phyloP scores from a whole-genome alignment of 129 eudicot genomes.

The Tagetes erecta region DNA sequence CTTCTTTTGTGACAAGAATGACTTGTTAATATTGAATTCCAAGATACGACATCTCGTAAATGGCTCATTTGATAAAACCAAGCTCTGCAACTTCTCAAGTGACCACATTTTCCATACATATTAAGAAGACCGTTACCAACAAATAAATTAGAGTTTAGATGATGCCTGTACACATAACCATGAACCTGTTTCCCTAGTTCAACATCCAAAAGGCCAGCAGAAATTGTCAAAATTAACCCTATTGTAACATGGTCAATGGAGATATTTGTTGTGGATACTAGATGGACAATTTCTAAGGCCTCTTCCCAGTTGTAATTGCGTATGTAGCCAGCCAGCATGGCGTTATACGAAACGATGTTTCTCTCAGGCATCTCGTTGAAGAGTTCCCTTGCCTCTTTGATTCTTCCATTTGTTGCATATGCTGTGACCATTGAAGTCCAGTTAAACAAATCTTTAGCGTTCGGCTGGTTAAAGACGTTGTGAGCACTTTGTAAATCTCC shows the following conservation, averaged over 20 bases:
- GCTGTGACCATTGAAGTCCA: conserved; percentile 78
- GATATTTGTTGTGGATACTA: conserved; percentile 35
- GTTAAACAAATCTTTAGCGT: conserved; percentile 42
- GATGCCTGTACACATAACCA: conserved; percentile 63
- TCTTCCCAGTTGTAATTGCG: conserved; percentile 52
- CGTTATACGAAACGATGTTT: conserved; percentile 72
- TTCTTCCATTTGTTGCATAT: conserved; percentile 53
- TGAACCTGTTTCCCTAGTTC: conserved; percentile 81
- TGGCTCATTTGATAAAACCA: conserved; percentile 69
- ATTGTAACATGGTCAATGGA: conserved; percentile 54
- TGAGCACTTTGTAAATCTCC: conserved; percentile 56
- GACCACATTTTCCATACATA: conserved; percentile 89
- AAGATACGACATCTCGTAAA: conserved; percentile 54
- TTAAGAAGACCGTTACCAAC: conserved; percentile 72
- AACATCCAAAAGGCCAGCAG: conserved; percentile 60
- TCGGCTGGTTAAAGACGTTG: conserved; percentile 44
- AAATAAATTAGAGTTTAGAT: conserved; percentile 38
- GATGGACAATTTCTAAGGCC: conserved; percentile 56
- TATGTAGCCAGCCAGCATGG: conserved; percentile 81
- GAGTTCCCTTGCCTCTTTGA: conserved; percentile 52
- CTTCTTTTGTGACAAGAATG: conserved; percentile 59
- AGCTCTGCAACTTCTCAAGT: conserved; percentile 46
- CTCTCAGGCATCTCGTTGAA: conserved; percentile 75
- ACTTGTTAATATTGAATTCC: conserved; percentile 71
- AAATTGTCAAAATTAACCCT: conserved; percentile 54